A percentile compares a stretch with the other conserved stretches of the same genome.
Conservation (phyloP, 768 basidiomycete species). For the Coprinellus micaceus region DNA sequence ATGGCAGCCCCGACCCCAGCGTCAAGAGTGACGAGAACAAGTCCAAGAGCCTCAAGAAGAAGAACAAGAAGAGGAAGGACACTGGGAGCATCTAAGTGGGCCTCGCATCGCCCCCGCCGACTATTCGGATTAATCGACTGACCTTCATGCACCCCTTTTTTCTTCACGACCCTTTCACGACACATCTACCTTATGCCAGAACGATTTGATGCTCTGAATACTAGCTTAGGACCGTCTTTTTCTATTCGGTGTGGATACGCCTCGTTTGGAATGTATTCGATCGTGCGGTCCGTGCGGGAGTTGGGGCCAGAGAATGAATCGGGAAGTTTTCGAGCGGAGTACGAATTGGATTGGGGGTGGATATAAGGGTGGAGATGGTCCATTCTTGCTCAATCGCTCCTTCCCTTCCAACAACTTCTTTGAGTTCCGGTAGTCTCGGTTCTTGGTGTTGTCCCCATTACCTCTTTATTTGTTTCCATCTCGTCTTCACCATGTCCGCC, state of each 20-base stretch:
- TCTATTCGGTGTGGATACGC: not conserved
- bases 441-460: constrained; percentile 53
- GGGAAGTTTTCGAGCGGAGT: not conserved
- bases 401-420: constrained; percentile 46
- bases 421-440: constrained; percentile 35
- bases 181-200: not conserved
- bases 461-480: constrained; percentile 45
- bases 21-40: constrained; percentile 49
- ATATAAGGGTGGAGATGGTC: constrained; percentile 18
- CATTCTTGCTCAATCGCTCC: constrained; percentile 30
- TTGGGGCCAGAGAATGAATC: not conserved
- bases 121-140: too few relatives aligned
- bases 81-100: constrained; percentile 25
- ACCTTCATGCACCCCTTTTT: constrained; percentile 10
- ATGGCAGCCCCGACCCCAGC: constrained; percentile 58
- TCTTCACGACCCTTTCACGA: constrained; percentile 27
- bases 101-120: too few relatives aligned
- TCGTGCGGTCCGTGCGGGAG: not conserved
- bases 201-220: not conserved
- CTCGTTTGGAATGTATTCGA: not conserved
- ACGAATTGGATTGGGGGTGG: not conserved
- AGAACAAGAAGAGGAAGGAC: constrained; percentile 51
- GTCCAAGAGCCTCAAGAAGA: constrained; percentile 59
- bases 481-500: constrained; percentile 60
- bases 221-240: constrained; percentile 5